A percentile compares a stretch with the other conserved stretches of the same genome.
These are phyloP conservation scores for Mangifera indica DNA, from an alignment of 345 rosid species.

Conservation along the genomic window DNA sequence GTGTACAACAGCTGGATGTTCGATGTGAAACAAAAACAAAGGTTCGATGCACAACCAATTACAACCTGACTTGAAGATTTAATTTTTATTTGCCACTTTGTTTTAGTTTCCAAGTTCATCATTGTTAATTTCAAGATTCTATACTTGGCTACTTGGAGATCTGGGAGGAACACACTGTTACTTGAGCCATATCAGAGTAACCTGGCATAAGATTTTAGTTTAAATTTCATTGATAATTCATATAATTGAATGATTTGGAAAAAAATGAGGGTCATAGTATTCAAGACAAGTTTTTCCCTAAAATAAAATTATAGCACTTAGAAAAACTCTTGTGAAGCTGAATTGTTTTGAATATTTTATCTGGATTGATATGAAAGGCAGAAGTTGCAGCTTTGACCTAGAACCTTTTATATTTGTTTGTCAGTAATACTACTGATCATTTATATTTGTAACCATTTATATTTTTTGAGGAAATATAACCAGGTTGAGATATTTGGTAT, in stretches of 20 bases:
- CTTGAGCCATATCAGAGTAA: background rate
- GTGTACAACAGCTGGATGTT: slow-evolving; percentile 82
- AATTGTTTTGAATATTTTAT: background rate
- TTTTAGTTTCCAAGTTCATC: background rate
- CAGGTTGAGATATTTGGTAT: background rate
- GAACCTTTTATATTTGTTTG: background rate
- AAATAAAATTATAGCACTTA: too few species aligned
- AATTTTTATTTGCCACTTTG: background rate
- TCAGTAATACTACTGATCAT: background rate
- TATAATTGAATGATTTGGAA: background rate
- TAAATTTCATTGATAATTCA: too few species aligned
- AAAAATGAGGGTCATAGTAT: too few species aligned
- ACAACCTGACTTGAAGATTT: background rate
- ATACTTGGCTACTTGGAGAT: background rate
- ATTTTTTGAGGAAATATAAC: background rate
- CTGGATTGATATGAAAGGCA: background rate
- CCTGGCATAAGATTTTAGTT: background rate
- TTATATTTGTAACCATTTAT: background rate
- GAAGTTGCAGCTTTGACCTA: background rate
- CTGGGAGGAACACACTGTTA: background rate
- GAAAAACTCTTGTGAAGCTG: background rate
- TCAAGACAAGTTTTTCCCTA: background rate
- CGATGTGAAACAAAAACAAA: slow-evolving; percentile 89
- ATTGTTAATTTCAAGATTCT: background rate
- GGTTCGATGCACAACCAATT: slow-evolving; percentile 36